phyloP scores from a whole-genome alignment of 2,329 filamentous ascomycete genomes.

The Stylonectria norvegica region DNA sequence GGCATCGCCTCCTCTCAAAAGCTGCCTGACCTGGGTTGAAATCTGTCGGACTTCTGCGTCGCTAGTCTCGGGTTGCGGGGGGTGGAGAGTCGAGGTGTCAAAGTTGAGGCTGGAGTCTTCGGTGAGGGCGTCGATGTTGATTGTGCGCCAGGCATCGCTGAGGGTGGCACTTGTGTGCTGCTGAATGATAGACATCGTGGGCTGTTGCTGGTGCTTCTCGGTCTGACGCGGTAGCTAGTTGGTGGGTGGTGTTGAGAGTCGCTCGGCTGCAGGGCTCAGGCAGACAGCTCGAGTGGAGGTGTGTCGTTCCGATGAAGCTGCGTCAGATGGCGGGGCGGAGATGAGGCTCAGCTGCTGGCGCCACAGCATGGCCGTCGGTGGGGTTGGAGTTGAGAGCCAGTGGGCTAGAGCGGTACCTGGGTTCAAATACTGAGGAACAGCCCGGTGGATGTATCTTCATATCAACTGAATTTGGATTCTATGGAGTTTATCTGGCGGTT shows the following conservation, averaged over 20 bases:
- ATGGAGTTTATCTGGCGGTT: no score
- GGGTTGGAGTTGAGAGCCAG: slow-evolving; percentile 7
- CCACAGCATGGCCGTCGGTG: slow-evolving; percentile 8
- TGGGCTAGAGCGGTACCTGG: no score
- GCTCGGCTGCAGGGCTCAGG: no score
- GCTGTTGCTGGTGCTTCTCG: background rate
- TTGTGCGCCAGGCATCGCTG: slow-evolving; percentile 73
- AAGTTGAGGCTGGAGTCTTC: slow-evolving; percentile 91
- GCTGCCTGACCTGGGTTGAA: slow-evolving; percentile 78
- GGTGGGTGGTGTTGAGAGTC: slow-evolving; percentile 10
- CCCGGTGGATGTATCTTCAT: no score
- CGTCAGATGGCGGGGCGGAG: slow-evolving; percentile 34
- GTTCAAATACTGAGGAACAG: no score
- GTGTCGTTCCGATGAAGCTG: slow-evolving; percentile 22
- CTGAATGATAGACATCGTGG: slow-evolving; percentile 63
- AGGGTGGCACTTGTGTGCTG: slow-evolving; percentile 60
- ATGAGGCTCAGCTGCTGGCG: slow-evolving; percentile 25
- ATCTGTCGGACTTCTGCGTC: slow-evolving; percentile 76
- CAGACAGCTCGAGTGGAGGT: no score
- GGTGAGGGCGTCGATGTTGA: slow-evolving; percentile 89
- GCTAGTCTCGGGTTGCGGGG: slow-evolving; percentile 68
- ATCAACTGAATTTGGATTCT: no score
- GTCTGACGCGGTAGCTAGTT: background rate
- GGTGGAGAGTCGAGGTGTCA: slow-evolving; percentile 77
- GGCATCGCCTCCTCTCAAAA: slow-evolving; percentile 79